A percentile compares a stretch with the other conserved stretches of the same genome.
Evolutionary conservation across 345 rosid genomes (phyloP).

Genomic region (Melaleuca alternifolia): DNA sequence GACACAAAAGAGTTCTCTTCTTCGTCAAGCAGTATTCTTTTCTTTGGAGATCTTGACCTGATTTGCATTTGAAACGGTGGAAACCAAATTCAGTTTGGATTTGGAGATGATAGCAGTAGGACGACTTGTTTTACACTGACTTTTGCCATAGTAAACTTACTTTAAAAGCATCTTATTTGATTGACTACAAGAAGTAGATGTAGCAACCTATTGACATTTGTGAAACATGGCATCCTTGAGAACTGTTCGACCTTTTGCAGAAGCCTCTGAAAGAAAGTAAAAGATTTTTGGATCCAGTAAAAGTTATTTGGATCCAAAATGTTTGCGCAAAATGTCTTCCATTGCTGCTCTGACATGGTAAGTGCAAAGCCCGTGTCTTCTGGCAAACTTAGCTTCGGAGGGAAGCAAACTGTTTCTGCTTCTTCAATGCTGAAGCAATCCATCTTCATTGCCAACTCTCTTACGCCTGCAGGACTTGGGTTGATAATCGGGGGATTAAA

Average conservation of each 20-base stretch:
- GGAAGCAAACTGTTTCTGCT: background rate
- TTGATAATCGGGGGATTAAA: background rate
- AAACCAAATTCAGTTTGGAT: background rate
- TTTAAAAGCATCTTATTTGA: background rate
- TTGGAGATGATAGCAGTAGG: background rate
- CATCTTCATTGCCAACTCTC: background rate
- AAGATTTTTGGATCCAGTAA: slow-evolving; percentile 2
- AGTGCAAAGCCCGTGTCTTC: background rate
- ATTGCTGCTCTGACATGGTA: background rate
- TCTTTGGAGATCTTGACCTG: background rate
- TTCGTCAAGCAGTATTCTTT: background rate
- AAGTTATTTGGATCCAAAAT: slow-evolving; percentile 14
- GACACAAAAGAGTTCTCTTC: background rate
- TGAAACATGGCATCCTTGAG: background rate
- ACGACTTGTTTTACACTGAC: background rate
- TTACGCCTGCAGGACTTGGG: background rate
- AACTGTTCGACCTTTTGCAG: slow-evolving; percentile 2
- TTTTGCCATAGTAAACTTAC: background rate
- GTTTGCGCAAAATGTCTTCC: background rate
- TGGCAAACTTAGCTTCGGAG: background rate
- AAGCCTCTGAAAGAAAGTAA: slow-evolving; percentile 10
- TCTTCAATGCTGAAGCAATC: background rate
- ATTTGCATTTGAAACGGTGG: background rate
- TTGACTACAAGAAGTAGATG: background rate
- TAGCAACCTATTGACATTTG: background rate